Evolutionary conservation across 2,329 filamentous ascomycete genomes (phyloP), one percentile per base, ranked within the genome.

Genomic region (Ascosphaera aggregata): DNA sequence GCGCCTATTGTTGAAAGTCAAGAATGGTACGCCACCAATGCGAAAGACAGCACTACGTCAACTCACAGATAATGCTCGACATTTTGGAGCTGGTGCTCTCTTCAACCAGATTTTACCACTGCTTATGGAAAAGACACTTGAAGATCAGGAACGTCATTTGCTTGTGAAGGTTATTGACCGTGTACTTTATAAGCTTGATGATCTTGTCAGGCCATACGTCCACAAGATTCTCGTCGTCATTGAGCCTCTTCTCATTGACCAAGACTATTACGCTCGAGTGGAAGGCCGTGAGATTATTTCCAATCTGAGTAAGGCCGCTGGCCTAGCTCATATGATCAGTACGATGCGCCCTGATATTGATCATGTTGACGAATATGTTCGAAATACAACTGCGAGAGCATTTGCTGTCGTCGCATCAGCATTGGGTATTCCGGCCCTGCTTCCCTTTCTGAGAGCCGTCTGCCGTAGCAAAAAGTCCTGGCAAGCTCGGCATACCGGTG

Each of bases 201-300:
- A 98, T 50, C 69, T 95, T 46, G 89, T 98, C 40, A 74, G 89
- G 32, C 89, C 89, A 17, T 98, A 86, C 46, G 86, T 93, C 13
- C 91, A 98, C 64, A 95, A 95, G 64, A 98, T 98, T 44, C 61
- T 98, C 42, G 89, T 98, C 39, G 89, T 98, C 53, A 98, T 98
- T 49, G 91, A 98, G 58, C 89, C 89, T n/a, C 66, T 98, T 38
- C 78, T 98, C 47, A 98, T 98, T 51, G 91, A 98, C 54, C 89
- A 98, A 62, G 91, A 98, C 60, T 98, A 98, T 61, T 98, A 98
- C 57, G 89, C 91, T 34, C 78, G 89, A 55, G 89, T 98, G 3
- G 89, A 98, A 58, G 89, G 89, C 58, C 81, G 89, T 48, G 89
- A 98, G 57, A 98, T 98, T 49, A 98, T 98, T 49, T 95, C 86